Conservation (phyloP, 305 asterid genomes). For the Plantago coronopus region DNA sequence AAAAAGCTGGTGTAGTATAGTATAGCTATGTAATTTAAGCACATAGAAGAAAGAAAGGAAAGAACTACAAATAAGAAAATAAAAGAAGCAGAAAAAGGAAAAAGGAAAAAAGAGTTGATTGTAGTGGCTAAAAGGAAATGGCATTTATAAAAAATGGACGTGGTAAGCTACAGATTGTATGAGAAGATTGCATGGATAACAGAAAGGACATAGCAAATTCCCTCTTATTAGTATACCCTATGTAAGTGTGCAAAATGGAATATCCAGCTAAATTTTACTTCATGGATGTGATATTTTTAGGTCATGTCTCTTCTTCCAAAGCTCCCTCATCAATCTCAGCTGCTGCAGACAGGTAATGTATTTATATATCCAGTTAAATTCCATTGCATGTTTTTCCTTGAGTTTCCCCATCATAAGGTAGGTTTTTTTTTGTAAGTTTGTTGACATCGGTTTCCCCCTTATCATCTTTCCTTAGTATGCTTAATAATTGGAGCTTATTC, state of each 20-base stretch:
- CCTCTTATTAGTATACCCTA: background rate
- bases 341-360: conserved; percentile 83
- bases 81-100: background rate
- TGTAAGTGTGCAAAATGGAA: background rate
- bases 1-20: background rate
- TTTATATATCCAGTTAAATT: conserved; percentile 12
- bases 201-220: background rate
- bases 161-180: background rate
- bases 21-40: background rate
- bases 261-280: background rate
- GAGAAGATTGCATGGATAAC: background rate
- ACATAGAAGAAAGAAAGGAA: background rate
- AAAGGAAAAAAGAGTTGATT: background rate
- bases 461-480: conserved; percentile 50
- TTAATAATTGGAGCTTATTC: conserved; percentile 87
- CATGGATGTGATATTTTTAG: conserved; percentile 39
- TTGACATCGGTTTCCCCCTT: conserved; percentile 19
- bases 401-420: conserved; percentile 12
- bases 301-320: conserved; percentile 84
- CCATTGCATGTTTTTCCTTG: conserved; percentile 7
- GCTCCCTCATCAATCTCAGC: conserved; percentile 91
- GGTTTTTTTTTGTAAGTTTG: conserved; percentile 19
- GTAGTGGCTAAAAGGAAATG: too few relatives aligned
- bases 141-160: too few relatives aligned
- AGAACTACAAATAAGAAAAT: background rate